These are phyloP conservation scores for Austroboletus olivaceoglutinosus DNA, from an alignment of 1,284 basidiomycete species.

Conservation along the genomic window DNA sequence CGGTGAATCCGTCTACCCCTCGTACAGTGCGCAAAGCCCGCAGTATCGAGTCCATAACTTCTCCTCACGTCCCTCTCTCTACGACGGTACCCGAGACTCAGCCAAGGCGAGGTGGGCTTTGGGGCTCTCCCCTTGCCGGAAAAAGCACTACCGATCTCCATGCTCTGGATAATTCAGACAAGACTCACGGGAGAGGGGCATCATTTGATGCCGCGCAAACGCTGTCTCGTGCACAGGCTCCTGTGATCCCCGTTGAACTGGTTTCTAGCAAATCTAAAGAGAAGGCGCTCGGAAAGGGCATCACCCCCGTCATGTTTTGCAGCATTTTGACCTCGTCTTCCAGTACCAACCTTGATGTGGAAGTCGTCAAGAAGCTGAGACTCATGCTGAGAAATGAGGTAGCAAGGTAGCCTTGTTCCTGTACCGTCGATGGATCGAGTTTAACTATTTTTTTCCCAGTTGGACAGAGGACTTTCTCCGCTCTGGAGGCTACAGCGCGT, in stretches of 20 bases:
- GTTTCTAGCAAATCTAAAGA: conserved; percentile 42
- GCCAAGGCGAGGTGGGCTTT: conserved; percentile 41
- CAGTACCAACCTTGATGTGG: conserved; percentile 68
- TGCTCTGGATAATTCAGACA: conserved; percentile 13
- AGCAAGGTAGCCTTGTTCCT: conserved; percentile 56
- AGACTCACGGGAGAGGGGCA: conserved; percentile 47
- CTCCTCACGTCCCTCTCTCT: conserved; percentile 44
- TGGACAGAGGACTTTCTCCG: conserved; percentile 94
- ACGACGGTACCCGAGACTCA: conserved; percentile 38
- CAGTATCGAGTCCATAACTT: conserved; percentile 66
- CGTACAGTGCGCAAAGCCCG: conserved; percentile 58
- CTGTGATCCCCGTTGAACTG: conserved; percentile 40
- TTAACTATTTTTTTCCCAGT: conserved; percentile 37
- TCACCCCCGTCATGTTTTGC: conserved; percentile 62
- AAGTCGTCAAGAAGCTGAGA: conserved; percentile 73
- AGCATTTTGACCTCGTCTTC: conserved; percentile 64
- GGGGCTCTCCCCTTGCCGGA: conserved; percentile 42
- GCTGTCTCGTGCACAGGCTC: conserved; percentile 50
- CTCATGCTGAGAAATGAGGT: conserved; percentile 83
- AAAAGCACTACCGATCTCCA: conserved; percentile 40
- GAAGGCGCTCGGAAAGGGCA: conserved; percentile 50
- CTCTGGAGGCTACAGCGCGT: conserved; percentile 79
- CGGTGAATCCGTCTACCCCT: conserved; percentile 40
- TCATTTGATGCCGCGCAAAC: conserved; percentile 52
- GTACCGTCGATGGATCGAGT: conserved; percentile 3